phyloP scores from a whole-genome alignment of 345 rosid genomes.

The Microthlaspi erraticum region DNA sequence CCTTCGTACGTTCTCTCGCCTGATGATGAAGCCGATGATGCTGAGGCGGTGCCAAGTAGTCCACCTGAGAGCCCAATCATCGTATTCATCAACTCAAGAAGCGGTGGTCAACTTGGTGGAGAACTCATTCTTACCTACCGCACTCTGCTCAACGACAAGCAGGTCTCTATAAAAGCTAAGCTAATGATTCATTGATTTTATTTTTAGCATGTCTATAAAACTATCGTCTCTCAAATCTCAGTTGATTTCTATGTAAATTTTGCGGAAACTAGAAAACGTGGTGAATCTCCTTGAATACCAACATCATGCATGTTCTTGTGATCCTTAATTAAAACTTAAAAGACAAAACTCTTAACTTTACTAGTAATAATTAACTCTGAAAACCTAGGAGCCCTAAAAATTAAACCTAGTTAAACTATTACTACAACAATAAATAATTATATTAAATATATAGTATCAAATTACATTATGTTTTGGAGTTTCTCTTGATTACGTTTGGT shows the following conservation, averaged over 20 bases:
- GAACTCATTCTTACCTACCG: constrained; percentile 72
- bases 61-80: constrained; percentile 70
- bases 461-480: too few relatives aligned
- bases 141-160: constrained; percentile 57
- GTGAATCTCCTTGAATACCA: not conserved
- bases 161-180: constrained; percentile 44
- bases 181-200: constrained; percentile 7
- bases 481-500: constrained; percentile 4
- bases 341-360: too few relatives aligned
- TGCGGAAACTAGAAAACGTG: not conserved
- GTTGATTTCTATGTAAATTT: not conserved
- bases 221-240: constrained; percentile 1
- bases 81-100: constrained; percentile 84
- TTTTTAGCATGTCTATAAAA: not conserved
- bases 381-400: too few relatives aligned
- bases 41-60: constrained; percentile 16
- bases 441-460: too few relatives aligned
- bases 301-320: too few relatives aligned
- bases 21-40: constrained; percentile 42
- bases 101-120: constrained; percentile 91
- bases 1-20: constrained; percentile 61
- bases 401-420: too few relatives aligned
- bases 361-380: too few relatives aligned
- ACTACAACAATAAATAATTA: too few relatives aligned
- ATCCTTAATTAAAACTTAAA: too few relatives aligned